These are phyloP conservation scores for Verticillium albo-atrum DNA, from an alignment of 2,329 filamentous ascomycete genomes.

Conservation along the genomic window DNA sequence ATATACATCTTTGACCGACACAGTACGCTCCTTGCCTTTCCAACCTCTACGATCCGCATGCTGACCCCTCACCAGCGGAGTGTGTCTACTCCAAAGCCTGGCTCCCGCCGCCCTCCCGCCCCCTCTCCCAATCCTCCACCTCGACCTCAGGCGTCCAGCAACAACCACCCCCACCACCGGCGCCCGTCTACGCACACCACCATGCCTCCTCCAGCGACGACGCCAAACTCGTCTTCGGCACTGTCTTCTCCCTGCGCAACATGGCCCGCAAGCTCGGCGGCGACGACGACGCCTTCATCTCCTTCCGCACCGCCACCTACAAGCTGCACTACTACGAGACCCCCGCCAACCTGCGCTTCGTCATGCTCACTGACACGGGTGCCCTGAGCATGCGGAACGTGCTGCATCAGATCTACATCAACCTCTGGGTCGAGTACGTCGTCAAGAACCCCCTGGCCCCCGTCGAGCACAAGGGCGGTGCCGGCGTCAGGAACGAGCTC, in stretches of 20 bases:
- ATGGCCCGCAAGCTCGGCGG: constrained; percentile 95
- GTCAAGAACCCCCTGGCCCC: constrained; percentile 68
- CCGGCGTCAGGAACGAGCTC: constrained; percentile 66
- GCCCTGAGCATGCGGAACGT: constrained; percentile 90
- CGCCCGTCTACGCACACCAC: constrained; percentile 3
- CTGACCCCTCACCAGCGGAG: constrained; percentile 62
- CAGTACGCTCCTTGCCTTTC: constrained; percentile 53
- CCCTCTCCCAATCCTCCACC: constrained; percentile 28
- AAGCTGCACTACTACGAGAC: constrained; percentile 99
- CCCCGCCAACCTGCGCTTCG: constrained; percentile 89
- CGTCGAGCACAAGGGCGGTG: constrained; percentile 63
- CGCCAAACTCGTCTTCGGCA: constrained; percentile 95
- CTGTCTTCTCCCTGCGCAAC: constrained; percentile 92
- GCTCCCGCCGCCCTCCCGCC: constrained; percentile 49
- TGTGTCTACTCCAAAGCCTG: constrained; percentile 94
- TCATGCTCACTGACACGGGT: constrained; percentile 89
- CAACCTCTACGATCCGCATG: neutral
- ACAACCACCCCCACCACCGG: constrained; percentile 6
- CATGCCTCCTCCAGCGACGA: constrained; percentile 58
- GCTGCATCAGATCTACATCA: constrained; percentile 97
- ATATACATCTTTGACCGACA: constrained; percentile 99
- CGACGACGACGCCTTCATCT: constrained; percentile 90
- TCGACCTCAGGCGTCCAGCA: constrained; percentile 10
- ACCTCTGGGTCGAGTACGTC: constrained; percentile 92
- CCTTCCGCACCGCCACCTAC: constrained; percentile 89